Percentiles rank a stretch among this genome's conserved stretches.
These are phyloP conservation scores for Populus alba DNA, from an alignment of 345 rosid species.

Conservation along the genomic window DNA sequence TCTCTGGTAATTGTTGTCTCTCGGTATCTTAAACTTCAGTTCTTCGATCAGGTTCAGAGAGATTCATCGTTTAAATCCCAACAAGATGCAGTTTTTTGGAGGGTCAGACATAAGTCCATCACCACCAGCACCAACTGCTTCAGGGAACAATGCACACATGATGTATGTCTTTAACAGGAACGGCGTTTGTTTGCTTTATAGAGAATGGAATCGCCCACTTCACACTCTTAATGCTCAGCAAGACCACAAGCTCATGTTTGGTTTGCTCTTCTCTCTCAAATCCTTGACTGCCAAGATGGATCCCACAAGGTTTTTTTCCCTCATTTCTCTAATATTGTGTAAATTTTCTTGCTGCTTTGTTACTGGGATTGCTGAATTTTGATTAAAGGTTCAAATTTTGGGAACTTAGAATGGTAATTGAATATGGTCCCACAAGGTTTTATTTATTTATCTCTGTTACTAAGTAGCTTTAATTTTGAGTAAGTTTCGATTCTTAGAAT, in stretches of 20 bases:
- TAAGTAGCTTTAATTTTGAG: neutral
- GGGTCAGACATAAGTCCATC: constrained; percentile 89
- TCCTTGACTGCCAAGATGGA: constrained; percentile 95
- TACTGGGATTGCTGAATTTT: neutral
- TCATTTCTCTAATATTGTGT: neutral
- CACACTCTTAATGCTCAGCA: constrained; percentile 78
- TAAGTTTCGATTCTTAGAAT: neutral
- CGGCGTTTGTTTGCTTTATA: constrained; percentile 85
- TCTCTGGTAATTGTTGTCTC: neutral
- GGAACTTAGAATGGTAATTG: neutral
- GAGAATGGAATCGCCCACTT: constrained; percentile 89
- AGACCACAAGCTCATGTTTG: constrained; percentile 97
- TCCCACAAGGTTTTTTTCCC: constrained; percentile 55
- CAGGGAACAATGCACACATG: constrained; percentile 89
- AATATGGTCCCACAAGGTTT: neutral
- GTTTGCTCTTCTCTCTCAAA: constrained; percentile 97
- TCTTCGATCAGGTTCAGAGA: neutral
- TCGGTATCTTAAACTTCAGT: neutral
- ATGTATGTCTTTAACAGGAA: constrained; percentile 76
- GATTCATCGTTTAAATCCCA: neutral
- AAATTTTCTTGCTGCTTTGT: neutral
- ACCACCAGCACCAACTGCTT: constrained; percentile 63
- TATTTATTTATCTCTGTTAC: too few relatives aligned
- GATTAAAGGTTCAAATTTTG: neutral
- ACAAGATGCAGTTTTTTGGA: constrained; percentile 87